Conservation (phyloP, 257 asterid species). For the Scutellaria barbata region DNA sequence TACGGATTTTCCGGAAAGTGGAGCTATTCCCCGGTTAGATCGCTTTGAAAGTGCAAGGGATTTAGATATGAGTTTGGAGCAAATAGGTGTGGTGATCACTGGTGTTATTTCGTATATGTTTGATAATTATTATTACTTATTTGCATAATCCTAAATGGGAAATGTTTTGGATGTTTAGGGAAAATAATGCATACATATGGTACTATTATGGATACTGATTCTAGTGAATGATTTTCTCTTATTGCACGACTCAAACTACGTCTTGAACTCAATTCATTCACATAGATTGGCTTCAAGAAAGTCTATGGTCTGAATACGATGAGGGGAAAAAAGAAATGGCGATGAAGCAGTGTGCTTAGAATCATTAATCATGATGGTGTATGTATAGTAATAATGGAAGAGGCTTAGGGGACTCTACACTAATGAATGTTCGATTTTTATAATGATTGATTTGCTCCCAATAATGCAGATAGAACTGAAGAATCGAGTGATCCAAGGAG, state of each 20-base stretch:
- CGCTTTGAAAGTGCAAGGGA: conserved; percentile 38
- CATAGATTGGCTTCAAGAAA: not conserved
- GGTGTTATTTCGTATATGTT: not conserved
- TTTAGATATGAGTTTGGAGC: conserved; percentile 36
- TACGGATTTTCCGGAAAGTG: conserved; percentile 69
- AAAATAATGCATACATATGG: not conserved
- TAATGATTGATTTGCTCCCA: conserved; percentile 1
- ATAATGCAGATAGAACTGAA: conserved; percentile 43
- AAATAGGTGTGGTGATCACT: conserved; percentile 51
- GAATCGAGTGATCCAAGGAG: conserved; percentile 37
- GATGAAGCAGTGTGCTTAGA: not conserved
- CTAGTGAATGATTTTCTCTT: conserved; percentile 1
- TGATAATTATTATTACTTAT: no score
- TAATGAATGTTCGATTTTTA: not conserved
- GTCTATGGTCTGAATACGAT: conserved; percentile 8
- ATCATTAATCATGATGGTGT: no score
- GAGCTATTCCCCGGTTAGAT: conserved; percentile 49
- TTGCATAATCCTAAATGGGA: conserved; percentile 26
- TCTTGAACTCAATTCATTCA: not conserved
- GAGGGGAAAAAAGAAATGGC: conserved; percentile 3
- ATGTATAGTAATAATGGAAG: not conserved
- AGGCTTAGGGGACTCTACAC: not conserved
- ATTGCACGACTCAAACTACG: not conserved
- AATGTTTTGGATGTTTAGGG: conserved; percentile 7
- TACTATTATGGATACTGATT: not conserved